Percentiles rank a stretch among this genome's conserved stretches.
These are phyloP conservation scores for Cunninghamia lanceolata DNA, from an alignment of 75 land plant genomes.

Conservation along the genomic window DNA sequence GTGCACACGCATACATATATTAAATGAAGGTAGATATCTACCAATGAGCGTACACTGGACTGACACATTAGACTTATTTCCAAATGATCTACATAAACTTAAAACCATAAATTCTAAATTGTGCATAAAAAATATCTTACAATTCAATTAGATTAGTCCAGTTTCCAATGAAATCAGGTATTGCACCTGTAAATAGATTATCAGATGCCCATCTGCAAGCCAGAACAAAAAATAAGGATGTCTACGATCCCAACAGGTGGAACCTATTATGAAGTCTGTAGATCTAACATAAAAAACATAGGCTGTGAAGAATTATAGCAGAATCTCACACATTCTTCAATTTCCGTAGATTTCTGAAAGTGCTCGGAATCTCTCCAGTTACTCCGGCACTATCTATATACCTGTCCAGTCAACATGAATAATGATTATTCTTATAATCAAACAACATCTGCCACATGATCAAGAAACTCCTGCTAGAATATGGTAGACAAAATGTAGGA, in stretches of 20 bases:
- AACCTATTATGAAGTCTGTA: not conserved
- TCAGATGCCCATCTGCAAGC: slow-evolving; percentile 36
- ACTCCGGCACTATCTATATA: slow-evolving; percentile 45
- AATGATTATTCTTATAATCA: no score
- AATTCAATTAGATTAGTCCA: slow-evolving; percentile 18
- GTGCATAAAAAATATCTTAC: slow-evolving; percentile 15
- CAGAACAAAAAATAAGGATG: not conserved
- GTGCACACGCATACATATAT: not conserved
- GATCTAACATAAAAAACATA: not conserved
- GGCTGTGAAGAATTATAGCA: no score
- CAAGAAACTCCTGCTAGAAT: not conserved
- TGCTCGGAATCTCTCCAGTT: slow-evolving; percentile 39
- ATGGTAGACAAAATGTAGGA: not conserved
- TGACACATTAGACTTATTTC: not conserved
- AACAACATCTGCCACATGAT: not conserved
- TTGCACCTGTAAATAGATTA: slow-evolving; percentile 28
- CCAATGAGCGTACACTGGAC: not conserved
- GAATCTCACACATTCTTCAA: no score
- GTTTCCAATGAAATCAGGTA: slow-evolving; percentile 39
- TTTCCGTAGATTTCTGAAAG: slow-evolving; percentile 24
- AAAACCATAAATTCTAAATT: not conserved
- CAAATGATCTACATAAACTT: not conserved
- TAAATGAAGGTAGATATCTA: not conserved
- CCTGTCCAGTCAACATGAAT: slow-evolving; percentile 10
- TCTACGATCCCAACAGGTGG: not conserved